Evolutionary conservation across 768 basidiomycete genomes (phyloP).

Genomic region (Phallus indusiatus): DNA sequence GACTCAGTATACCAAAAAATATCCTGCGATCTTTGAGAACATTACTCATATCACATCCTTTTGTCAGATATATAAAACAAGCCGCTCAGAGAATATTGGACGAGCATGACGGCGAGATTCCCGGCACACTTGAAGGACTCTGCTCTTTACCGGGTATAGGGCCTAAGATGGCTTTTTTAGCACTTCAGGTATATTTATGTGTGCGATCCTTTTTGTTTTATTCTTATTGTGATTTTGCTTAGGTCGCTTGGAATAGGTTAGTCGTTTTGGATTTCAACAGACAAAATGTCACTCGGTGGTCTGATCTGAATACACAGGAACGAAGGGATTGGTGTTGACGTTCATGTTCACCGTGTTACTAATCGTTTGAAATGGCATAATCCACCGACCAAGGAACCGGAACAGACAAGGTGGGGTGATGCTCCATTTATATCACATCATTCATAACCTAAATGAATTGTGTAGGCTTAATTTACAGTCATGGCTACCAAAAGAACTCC

Average conservation of each 20-base stretch:
- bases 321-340: slow-evolving; percentile 89
- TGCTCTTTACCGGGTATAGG: slow-evolving; percentile 87
- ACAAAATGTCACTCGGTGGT: neutral
- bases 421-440: neutral
- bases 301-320: slow-evolving; percentile 39
- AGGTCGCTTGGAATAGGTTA: slow-evolving; percentile 72
- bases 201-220: neutral
- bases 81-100: slow-evolving; percentile 61
- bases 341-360: slow-evolving; percentile 93
- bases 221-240: neutral
- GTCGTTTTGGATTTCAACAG: slow-evolving; percentile 15
- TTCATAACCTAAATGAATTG: slow-evolving; percentile 12
- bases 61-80: slow-evolving; percentile 58
- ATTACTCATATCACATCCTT: neutral
- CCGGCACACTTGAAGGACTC: slow-evolving; percentile 79
- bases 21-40: neutral
- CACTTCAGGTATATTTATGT: slow-evolving; percentile 39
- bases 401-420: slow-evolving; percentile 66
- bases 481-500: slow-evolving; percentile 69
- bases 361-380: slow-evolving; percentile 91
- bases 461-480: slow-evolving; percentile 67
- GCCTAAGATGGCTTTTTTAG: slow-evolving; percentile 91
- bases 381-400: slow-evolving; percentile 73
- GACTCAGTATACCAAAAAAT: slow-evolving; percentile 47
- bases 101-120: slow-evolving; percentile 75